Evolutionary conservation across 2,329 filamentous ascomycete species (phyloP).

Genomic region (Colletotrichum chlorophyti): DNA sequence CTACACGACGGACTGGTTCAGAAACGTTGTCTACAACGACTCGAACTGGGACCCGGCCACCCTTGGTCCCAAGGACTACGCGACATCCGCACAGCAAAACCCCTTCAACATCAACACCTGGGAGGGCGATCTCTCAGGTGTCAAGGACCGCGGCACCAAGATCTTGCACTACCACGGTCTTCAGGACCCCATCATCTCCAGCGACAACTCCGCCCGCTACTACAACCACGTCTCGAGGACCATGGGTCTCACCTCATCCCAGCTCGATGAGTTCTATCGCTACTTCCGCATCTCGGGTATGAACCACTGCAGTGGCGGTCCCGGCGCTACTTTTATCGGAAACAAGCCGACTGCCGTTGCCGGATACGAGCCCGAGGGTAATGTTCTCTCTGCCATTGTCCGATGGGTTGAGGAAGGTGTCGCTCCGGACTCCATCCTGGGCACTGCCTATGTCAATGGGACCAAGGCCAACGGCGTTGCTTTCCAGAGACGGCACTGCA

Average conservation of each 20-base stretch:
- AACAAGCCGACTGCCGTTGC: conserved; percentile 32
- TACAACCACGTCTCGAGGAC: conserved; percentile 53
- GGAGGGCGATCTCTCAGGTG: conserved; percentile 45
- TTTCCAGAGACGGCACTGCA: conserved; percentile 42
- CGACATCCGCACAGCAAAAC: conserved; percentile 38
- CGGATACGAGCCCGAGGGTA: conserved; percentile 33
- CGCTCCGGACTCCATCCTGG: conserved; percentile 38
- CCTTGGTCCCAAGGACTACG: conserved; percentile 45
- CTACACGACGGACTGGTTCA: conserved; percentile 39
- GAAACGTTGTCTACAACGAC: conserved; percentile 49
- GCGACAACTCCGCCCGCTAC: conserved; percentile 53
- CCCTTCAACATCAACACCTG: conserved; percentile 47
- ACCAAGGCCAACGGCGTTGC: conserved; percentile 33
- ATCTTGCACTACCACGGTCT: conserved; percentile 55
- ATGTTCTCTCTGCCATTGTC: conserved; percentile 39
- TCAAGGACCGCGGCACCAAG: conserved; percentile 48
- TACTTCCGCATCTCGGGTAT: conserved; percentile 41
- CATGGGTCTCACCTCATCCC: conserved; percentile 42
- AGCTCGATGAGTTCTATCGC: conserved; percentile 44
- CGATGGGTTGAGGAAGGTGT: conserved; percentile 40
- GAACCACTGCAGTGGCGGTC: conserved; percentile 40
- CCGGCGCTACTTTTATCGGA: conserved; percentile 36
- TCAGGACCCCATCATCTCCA: conserved; percentile 48
- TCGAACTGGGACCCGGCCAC: conserved; percentile 42
- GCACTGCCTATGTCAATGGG: conserved; percentile 40